phyloP scores from a whole-genome alignment of 2,329 filamentous ascomycete genomes.

The Phialemoniopsis sp. region DNA sequence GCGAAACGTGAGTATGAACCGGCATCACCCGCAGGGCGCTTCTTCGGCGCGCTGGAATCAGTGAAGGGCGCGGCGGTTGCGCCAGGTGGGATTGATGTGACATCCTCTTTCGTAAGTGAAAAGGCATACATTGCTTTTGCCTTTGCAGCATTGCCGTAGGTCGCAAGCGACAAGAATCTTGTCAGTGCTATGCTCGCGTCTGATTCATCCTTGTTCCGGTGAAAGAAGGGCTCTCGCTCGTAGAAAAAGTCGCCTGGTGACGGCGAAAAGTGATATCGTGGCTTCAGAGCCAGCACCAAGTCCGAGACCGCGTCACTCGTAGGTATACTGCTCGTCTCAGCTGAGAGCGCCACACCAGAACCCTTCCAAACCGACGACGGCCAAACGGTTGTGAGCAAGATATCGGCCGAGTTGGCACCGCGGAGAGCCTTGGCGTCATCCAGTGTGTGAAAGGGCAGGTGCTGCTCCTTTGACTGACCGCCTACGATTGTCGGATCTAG shows the following conservation, averaged over 20 bases:
- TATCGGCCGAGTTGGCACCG: constrained; percentile 76
- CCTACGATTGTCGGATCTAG: constrained; percentile 58
- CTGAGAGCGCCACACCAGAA: constrained; percentile 58
- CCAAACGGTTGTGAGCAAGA: constrained; percentile 85
- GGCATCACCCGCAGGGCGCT: constrained; percentile 48
- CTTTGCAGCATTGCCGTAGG: constrained; percentile 71
- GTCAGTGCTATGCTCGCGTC: constrained; percentile 60
- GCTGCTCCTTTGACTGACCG: constrained; percentile 65
- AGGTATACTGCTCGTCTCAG: constrained; percentile 44
- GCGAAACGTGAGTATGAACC: constrained; percentile 51
- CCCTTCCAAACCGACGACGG: constrained; percentile 67
- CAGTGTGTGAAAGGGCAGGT: constrained; percentile 72
- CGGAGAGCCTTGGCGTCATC: constrained; percentile 72
- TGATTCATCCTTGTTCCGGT: constrained; percentile 43
- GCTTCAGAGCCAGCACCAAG: constrained; percentile 73
- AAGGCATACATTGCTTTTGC: constrained; percentile 81
- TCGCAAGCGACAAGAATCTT: constrained; percentile 84
- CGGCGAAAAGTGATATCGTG: constrained; percentile 78
- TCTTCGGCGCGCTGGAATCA: constrained; percentile 33
- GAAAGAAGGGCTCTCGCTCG: constrained; percentile 90
- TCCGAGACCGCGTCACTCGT: constrained; percentile 70
- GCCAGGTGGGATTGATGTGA: constrained; percentile 60
- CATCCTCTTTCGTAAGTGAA: constrained; percentile 60
- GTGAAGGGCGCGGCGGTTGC: constrained; percentile 74
- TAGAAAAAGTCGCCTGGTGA: constrained; percentile 67